Evolutionary conservation across 192 early-diverging fungal genomes (phyloP).

Genomic region (Linnemannia exigua): DNA sequence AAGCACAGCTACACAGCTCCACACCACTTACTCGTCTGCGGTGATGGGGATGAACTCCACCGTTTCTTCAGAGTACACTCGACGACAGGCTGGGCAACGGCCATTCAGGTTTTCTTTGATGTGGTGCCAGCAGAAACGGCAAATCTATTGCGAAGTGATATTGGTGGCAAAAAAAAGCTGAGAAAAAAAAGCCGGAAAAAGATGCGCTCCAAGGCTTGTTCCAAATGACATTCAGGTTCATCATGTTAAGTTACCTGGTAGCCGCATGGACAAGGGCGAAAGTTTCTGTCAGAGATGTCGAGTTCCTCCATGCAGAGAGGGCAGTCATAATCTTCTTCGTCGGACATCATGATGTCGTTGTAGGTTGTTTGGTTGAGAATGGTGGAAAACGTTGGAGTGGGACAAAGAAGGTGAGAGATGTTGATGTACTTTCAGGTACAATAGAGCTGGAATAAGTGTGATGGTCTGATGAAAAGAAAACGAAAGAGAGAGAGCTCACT

Average conservation of each 20-base stretch:
- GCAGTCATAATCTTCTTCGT: conserved; percentile 96
- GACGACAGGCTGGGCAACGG: conserved; percentile 96
- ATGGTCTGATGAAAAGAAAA: background rate
- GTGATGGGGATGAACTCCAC: conserved; percentile 92
- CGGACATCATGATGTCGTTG: conserved; percentile 56
- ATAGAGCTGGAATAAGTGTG: background rate
- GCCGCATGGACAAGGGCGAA: conserved; percentile 98
- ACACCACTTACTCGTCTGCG: conserved; percentile 84
- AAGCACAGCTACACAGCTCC: background rate
- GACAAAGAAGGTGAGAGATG: background rate
- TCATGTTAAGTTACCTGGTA: conserved; percentile 82
- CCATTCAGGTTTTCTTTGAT: conserved; percentile 96
- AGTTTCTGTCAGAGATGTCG: conserved; percentile 95
- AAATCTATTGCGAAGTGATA: conserved; percentile 78
- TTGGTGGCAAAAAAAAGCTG: background rate
- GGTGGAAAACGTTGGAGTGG: conserved; percentile 8
- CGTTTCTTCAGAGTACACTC: conserved; percentile 91
- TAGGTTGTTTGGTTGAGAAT: conserved; percentile 4
- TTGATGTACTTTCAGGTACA: background rate
- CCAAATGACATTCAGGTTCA: background rate
- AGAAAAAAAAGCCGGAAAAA: conserved; percentile 3
- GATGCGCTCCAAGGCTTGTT: background rate
- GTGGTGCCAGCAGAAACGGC: conserved; percentile 99
- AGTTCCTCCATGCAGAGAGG: conserved; percentile 99
- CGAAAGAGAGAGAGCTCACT: background rate